Percentiles rank a stretch among this genome's conserved stretches.
phyloP scores from a whole-genome alignment of 495 filamentous ascomycete species.

The Penicillium nucicola region DNA sequence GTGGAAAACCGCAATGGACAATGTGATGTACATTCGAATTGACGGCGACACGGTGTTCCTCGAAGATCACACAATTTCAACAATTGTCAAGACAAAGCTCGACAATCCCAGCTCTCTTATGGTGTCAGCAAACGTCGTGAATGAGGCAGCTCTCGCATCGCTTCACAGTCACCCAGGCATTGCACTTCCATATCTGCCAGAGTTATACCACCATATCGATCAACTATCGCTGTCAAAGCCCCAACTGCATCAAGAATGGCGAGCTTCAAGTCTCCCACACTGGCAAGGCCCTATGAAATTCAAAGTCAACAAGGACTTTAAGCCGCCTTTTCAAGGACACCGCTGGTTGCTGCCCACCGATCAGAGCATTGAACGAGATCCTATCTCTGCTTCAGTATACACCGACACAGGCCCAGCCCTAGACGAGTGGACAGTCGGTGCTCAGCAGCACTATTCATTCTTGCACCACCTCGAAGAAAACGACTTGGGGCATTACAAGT shows the following conservation, averaged over 20 bases:
- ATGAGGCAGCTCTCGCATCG: constrained; percentile 32
- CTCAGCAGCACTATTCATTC: constrained; percentile 55
- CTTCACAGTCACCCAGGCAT: constrained; percentile 35
- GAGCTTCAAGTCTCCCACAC: constrained; percentile 23
- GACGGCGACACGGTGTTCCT: constrained; percentile 55
- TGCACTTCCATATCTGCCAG: constrained; percentile 37
- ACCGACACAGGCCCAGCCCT: constrained; percentile 32
- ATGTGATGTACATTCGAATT: constrained; percentile 52
- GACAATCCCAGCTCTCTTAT: constrained; percentile 44
- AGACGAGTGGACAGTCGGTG: constrained; percentile 47
- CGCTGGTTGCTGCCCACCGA: constrained; percentile 29
- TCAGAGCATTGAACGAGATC: constrained; percentile 21
- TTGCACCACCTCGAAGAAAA: constrained; percentile 47
- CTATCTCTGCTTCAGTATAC: constrained; percentile 29
- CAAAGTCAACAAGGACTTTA: constrained; percentile 21
- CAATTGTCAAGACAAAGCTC: constrained; percentile 50
- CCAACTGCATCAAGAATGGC: constrained; percentile 24
- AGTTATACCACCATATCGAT: constrained; percentile 19
- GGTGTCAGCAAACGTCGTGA: constrained; percentile 54
- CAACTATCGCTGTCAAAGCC: constrained; percentile 13
- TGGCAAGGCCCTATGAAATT: constrained; percentile 31
- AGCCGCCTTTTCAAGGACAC: constrained; percentile 25
- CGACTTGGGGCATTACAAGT: constrained; percentile 47
- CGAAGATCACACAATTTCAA: constrained; percentile 51
- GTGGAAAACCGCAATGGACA: constrained; percentile 15